Conservation (phyloP, 1,284 basidiomycete genomes). For the Coniferiporia sulphurascens region DNA sequence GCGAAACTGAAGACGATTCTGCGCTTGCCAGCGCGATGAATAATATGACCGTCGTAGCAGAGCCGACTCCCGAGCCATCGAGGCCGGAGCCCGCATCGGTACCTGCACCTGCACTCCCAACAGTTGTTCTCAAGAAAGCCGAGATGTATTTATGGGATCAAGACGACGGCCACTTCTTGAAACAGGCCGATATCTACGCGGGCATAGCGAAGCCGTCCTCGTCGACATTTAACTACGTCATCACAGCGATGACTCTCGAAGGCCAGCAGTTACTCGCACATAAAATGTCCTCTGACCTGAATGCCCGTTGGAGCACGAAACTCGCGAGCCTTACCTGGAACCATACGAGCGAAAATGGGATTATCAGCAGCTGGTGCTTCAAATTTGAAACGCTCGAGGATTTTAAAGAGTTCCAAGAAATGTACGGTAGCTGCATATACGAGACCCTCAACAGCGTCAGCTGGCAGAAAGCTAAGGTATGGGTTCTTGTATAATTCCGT, state of each 20-base stretch:
- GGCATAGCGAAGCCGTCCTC: constrained; percentile 55
- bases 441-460: constrained; percentile 73
- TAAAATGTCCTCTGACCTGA: constrained; percentile 66
- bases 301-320: constrained; percentile 61
- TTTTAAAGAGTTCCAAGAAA: constrained; percentile 61
- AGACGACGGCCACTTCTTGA: constrained; percentile 63
- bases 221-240: constrained; percentile 54
- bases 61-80: constrained; percentile 16
- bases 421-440: constrained; percentile 76
- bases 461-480: constrained; percentile 84
- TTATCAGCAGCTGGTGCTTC: constrained; percentile 80
- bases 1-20: constrained; percentile 19
- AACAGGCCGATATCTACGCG: constrained; percentile 70
- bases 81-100: constrained; percentile 18
- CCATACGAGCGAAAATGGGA: constrained; percentile 54
- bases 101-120: constrained; percentile 22
- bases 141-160: constrained; percentile 74
- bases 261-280: constrained; percentile 52
- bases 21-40: constrained; percentile 19
- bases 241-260: constrained; percentile 51
- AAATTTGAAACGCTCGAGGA: constrained; percentile 57
- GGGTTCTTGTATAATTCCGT: constrained; percentile 11
- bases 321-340: constrained; percentile 84
- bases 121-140: constrained; percentile 42
- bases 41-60: constrained; percentile 15